Evolutionary conservation across 768 basidiomycete species (phyloP).

Genomic region (Mycena alexandri): DNA sequence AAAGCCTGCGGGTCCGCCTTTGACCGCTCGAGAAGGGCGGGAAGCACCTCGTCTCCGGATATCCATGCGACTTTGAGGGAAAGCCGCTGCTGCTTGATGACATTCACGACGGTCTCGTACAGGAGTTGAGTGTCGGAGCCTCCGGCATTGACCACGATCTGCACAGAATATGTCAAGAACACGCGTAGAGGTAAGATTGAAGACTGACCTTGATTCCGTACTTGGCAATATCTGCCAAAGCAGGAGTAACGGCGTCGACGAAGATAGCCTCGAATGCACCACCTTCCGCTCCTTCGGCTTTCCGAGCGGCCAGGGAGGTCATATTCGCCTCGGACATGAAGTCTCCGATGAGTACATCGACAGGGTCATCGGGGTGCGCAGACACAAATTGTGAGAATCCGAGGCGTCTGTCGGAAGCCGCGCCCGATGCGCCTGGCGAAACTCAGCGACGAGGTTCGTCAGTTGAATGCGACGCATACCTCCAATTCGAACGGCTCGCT

Average conservation of each 20-base stretch:
- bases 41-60: conserved; percentile 37
- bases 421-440: conserved; percentile 31
- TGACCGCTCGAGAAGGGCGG: conserved; percentile 24
- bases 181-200: not conserved
- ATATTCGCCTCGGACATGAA: conserved; percentile 38
- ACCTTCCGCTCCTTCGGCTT: conserved; percentile 8
- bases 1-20: conserved; percentile 21
- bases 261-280: conserved; percentile 29
- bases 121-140: conserved; percentile 33
- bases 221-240: conserved; percentile 27
- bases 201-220: conserved; percentile 34
- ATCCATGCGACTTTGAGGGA: conserved; percentile 33
- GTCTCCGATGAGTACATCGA: conserved; percentile 36
- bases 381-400: conserved; percentile 32
- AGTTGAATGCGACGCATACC: conserved; percentile 7
- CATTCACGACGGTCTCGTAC: conserved; percentile 16
- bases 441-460: not conserved
- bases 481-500: conserved; percentile 37
- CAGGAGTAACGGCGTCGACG: conserved; percentile 27
- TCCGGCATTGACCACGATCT: conserved; percentile 37
- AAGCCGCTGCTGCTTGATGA: conserved; percentile 24
- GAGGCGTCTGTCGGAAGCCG: conserved; percentile 24
- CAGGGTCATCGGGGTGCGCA: conserved; percentile 30
- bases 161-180: not conserved
- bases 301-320: conserved; percentile 28